Evolutionary conservation across 371 early-diverging fungal species (phyloP).

Genomic region (Mucor velutinosus): DNA sequence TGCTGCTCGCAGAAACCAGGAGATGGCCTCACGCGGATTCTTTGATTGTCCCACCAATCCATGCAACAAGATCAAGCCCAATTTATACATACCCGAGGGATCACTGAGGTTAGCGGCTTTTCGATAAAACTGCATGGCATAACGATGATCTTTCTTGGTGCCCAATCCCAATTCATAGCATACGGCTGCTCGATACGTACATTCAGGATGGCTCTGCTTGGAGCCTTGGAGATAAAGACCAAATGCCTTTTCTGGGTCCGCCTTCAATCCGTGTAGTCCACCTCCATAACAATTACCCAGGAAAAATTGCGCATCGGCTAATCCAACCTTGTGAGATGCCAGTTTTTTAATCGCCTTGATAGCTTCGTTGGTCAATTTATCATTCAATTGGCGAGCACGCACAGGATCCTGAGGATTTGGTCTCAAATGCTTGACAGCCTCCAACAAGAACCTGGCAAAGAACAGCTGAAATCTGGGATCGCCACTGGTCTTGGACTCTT

Average conservation of each 20-base stretch:
- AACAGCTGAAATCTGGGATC: conserved; percentile 76
- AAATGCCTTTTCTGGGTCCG: conserved; percentile 92
- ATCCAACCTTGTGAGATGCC: conserved; percentile 56
- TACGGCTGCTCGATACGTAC: conserved; percentile 92
- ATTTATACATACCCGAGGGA: conserved; percentile 94
- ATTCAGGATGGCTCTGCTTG: conserved; percentile 89
- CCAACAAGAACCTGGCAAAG: conserved; percentile 73
- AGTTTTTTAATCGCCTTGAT: conserved; percentile 73
- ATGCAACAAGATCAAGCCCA: conserved; percentile 83
- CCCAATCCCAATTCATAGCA: conserved; percentile 96
- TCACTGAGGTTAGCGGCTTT: conserved; percentile 93
- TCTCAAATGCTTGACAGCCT: conserved; percentile 42
- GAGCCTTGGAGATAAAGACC: conserved; percentile 86
- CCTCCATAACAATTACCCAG: conserved; percentile 85
- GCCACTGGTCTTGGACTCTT: conserved; percentile 65
- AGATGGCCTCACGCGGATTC: conserved; percentile 86
- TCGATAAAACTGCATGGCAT: conserved; percentile 90
- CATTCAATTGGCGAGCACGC: conserved; percentile 64
- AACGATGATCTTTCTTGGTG: conserved; percentile 79
- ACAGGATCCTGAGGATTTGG: conserved; percentile 63
- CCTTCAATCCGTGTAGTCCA: conserved; percentile 69
- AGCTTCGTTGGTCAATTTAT: conserved; percentile 62
- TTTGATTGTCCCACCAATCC: conserved; percentile 71
- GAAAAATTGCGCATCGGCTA: conserved; percentile 89
- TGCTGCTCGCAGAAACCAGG: conserved; percentile 92